Evolutionary conservation across 2,329 filamentous ascomycete genomes (phyloP), one percentile per base, ranked within the genome.

Genomic region (Parastagonospora avenae): DNA sequence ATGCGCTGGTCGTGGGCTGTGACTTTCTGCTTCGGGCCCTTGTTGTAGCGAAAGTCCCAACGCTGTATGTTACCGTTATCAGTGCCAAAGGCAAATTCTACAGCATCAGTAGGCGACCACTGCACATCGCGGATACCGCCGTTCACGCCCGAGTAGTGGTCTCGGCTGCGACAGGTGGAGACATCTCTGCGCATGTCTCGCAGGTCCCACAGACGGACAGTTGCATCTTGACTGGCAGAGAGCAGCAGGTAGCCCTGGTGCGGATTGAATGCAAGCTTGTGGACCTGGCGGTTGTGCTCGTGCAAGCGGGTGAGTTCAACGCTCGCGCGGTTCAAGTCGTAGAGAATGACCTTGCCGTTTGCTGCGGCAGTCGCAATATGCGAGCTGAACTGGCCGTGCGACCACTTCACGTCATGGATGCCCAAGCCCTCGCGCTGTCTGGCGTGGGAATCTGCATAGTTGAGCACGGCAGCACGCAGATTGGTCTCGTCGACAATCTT

Each of bases 361-460:
- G 82, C 81, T 19, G 83, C 85, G 24, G 85, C 85, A 9, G 85
- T 86, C 33, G 84, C 85, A 57, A 88, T 84, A 60, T 81, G 81
- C 52, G 81, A 80, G 60, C 80, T 80, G 66, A 80, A 85, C 46
- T 79, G 78, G 52, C 83, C 82, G 72, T 86, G 84, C 44, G 85
- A 86, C 85, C 85, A 88, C 57, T 86, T 86, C 28, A 88, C 85
- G 70, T 88, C 85, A 54, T 83, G 83, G 57, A 86, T 83, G 46
- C 83, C 82, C 55, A 87, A 76, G 52, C 82, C 82, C 52, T 85
- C 82, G 55, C 82, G 80, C 66, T 83, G 77, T 36, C 81, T 77
- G 16, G 74, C 72, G 16, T 75, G 73, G 32, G 74, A 66, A 49
- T 80, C 80, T 31, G 82, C 79, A 66, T 82, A 82, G 59, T 81